Evolutionary conservation across 176 grass and related monocot genomes (phyloP), one percentile per base, ranked within the genome.

Genomic region (Poa annua): DNA sequence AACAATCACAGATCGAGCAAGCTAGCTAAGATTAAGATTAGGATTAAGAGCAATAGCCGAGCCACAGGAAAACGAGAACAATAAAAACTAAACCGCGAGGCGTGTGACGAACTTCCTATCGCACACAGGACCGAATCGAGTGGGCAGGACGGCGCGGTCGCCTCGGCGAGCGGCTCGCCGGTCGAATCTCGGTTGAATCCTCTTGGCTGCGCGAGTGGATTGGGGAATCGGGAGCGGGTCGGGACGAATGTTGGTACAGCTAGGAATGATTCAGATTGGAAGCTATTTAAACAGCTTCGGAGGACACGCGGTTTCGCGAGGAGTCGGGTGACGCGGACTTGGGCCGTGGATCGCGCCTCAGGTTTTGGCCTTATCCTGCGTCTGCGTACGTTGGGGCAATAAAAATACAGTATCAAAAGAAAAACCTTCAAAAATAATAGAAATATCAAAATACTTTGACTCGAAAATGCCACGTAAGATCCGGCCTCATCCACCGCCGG

Each of bases 41-140:
- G n/a, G 16, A 76, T 65, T 33, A 62, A 76, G 35, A 57, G 41
- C 77, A 24, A 14, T 62, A 78, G 20, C 60, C 76, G 38, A 70
- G 50, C 24, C 80, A 34, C 57, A 53, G 10, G 42, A 36, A 71
- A 89, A 67, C 82, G 72, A 74, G 29, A 36, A 80, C 33, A 51
- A 33, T 57, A 7, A 72, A 73, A 48, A 83, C 20, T 74, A 52
- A 86, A 80, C 80, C 75, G 80, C 84, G 80, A 87, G 75, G 59
- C 84, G 80, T 80, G 57, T 84, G 84, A 83, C 88, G 88, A 90
- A 90, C 88, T 90, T 90, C 84, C 88, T 87, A 90, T 53, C 80
- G 60, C 75, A 69, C 80, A 36, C 60, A 56, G 74, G 75, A 79
- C 52, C 67, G 60, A 86, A 74, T 83, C 75, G 88, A 87, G 66